Conservation (phyloP, 768 basidiomycete genomes). For the Pleurotus citrinopileatus region DNA sequence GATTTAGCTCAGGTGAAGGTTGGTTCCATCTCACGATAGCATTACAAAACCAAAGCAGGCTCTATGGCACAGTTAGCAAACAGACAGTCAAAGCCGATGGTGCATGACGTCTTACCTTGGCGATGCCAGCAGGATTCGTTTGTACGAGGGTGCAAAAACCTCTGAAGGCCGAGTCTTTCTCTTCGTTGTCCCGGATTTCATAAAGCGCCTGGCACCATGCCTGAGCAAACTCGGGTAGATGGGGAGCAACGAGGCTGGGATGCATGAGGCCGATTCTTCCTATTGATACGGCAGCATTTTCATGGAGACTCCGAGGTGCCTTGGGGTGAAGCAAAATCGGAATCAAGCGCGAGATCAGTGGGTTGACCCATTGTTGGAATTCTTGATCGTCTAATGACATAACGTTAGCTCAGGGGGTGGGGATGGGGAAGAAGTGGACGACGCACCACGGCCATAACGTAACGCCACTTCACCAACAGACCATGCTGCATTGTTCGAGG, state of each 20-base stretch:
- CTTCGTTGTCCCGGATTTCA: constrained; percentile 98
- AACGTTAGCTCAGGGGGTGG: background rate
- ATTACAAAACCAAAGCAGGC: constrained; percentile 96
- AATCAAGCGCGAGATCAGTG: constrained; percentile 83
- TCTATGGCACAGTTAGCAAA: constrained; percentile 43
- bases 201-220: constrained; percentile 97
- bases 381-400: constrained; percentile 72
- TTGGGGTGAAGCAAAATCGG: constrained; percentile 92
- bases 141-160: constrained; percentile 96
- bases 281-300: constrained; percentile 98
- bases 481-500: constrained; percentile 99
- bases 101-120: constrained; percentile 61
- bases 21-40: constrained; percentile 94
- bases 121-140: constrained; percentile 89
- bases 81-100: background rate
- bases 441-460: constrained; percentile 78
- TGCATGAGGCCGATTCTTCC: constrained; percentile 95
- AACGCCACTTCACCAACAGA: constrained; percentile 98
- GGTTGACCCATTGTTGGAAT: constrained; percentile 90
- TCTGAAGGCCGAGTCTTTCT: constrained; percentile 98
- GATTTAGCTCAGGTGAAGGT: constrained; percentile 88
- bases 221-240: constrained; percentile 87
- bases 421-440: background rate
- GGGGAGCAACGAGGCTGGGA: constrained; percentile 83
- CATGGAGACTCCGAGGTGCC: constrained; percentile 89